Base-by-base conservation (phyloP, 352 stramenopile species). In the Pythium guiyangense region DNA sequence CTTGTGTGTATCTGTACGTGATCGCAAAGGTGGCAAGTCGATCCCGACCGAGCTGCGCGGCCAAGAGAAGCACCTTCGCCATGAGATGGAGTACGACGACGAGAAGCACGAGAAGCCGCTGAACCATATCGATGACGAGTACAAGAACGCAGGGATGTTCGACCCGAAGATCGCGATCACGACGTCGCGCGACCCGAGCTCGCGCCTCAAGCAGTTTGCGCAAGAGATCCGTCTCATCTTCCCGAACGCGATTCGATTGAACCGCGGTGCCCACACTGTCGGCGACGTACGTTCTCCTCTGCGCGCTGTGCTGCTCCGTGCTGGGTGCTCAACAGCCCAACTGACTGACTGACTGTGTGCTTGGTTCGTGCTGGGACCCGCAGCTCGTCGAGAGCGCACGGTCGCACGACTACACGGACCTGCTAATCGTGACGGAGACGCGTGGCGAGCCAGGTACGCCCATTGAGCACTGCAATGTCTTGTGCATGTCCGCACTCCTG, bases 201-300 rank as follows among this genome's bases (percentile, higher is more conserved):
- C 88, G 49, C 92, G 98, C 15, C 84, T 99, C 29, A 99, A 99
- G 71, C 96, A 99, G 79, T 99, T 99, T 74, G 89, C 96, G n/a
- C 99, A 99, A 84, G 97, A 99, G 84, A 84, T 99, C 46, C 97
- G 98, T 34, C 77, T 98, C 29, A 92, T 99, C 49, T 96, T 99
- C 68, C 97, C 97, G 26, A 99, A 99, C 70, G 93, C 96, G 20
- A 96, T 98, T 44, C 77, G 96, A 22, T 87, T 99, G 37, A 99
- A 99, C 79, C 86, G 97, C 35, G 97, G 97, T 64, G 82, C 84
- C 1, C 97, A 97, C 72, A 97, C 97, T 57, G 89, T 98, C 34
- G 88, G 74, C 47, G 84, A 93, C 57, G 81, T 92, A 67, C 66
- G 79, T 70, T 31, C 25, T 15, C 9, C 52, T 37, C 39, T 35